Evolutionary conservation across 2,329 filamentous ascomycete species (phyloP).

Genomic region (Talaromyces sp.): DNA sequence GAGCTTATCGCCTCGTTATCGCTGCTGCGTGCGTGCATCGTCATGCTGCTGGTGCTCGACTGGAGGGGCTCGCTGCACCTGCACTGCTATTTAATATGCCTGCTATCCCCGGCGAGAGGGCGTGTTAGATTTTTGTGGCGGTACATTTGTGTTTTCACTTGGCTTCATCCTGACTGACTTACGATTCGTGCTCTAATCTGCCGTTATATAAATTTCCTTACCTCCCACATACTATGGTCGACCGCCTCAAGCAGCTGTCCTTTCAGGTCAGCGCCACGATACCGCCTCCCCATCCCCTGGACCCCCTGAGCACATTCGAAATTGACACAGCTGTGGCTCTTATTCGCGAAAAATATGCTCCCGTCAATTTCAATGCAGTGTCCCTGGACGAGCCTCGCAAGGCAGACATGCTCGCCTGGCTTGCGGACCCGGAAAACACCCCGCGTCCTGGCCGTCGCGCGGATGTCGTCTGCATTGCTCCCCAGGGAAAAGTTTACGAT

Average conservation of each 20-base stretch:
- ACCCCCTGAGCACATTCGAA: slow-evolving; percentile 67
- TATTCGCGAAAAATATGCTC: slow-evolving; percentile 63
- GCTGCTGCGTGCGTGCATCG: background rate
- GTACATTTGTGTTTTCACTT: background rate
- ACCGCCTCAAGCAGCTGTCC: slow-evolving; percentile 59
- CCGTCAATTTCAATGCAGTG: slow-evolving; percentile 80
- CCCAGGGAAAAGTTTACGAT: slow-evolving; percentile 75
- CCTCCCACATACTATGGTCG: slow-evolving; percentile 40
- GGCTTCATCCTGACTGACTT: background rate
- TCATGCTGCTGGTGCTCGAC: background rate
- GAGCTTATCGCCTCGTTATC: slow-evolving; percentile 9
- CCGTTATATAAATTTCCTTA: background rate
- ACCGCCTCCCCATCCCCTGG: slow-evolving; percentile 63
- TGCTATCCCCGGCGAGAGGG: background rate
- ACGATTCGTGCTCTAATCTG: background rate
- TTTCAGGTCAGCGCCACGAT: slow-evolving; percentile 55
- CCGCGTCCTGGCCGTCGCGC: slow-evolving; percentile 66
- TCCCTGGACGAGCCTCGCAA: slow-evolving; percentile 82
- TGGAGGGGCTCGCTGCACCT: background rate
- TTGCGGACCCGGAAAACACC: slow-evolving; percentile 57
- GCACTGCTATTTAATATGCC: background rate
- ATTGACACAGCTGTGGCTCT: slow-evolving; percentile 66
- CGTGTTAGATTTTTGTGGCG: background rate
- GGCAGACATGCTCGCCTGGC: slow-evolving; percentile 74
- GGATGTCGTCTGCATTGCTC: slow-evolving; percentile 76